phyloP scores from a whole-genome alignment of 208 protist genomes.

The Acanthamoeba lugdunensis region DNA sequence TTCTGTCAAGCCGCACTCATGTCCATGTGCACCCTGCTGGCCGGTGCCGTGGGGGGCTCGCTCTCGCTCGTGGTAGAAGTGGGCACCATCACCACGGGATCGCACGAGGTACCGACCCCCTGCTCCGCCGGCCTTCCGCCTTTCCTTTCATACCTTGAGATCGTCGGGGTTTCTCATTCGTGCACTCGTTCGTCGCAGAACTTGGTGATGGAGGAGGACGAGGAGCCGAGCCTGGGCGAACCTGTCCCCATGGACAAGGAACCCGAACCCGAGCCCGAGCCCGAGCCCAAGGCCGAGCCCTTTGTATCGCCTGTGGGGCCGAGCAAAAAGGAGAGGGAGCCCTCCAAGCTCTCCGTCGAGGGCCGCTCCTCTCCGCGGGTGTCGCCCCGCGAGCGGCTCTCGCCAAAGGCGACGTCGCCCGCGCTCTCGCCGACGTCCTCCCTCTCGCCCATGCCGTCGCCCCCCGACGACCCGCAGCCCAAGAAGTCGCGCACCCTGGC shows the following conservation, averaged over 20 bases:
- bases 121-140: background rate
- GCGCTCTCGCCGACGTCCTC: background rate
- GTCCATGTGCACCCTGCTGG: slow-evolving; percentile 63
- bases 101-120: background rate
- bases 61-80: slow-evolving; percentile 65
- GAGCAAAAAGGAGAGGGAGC: slow-evolving; percentile 9
- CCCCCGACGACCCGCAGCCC: background rate
- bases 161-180: background rate
- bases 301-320: background rate
- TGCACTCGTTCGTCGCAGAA: background rate
- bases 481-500: slow-evolving; percentile 29
- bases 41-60: slow-evolving; percentile 52
- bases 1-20: slow-evolving; percentile 67
- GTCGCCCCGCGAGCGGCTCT: background rate
- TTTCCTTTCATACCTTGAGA: background rate
- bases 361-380: slow-evolving; percentile 1
- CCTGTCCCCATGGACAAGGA: background rate
- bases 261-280: background rate
- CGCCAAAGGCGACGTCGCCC: background rate
- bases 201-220: slow-evolving; percentile 18
- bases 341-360: slow-evolving; percentile 23
- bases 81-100: slow-evolving; percentile 46
- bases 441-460: background rate
- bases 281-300: background rate
- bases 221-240: background rate